Percentiles rank a stretch among this genome's conserved stretches.
Evolutionary conservation across 148 eudicot species (phyloP).

Genomic region (Linanthus parryae): DNA sequence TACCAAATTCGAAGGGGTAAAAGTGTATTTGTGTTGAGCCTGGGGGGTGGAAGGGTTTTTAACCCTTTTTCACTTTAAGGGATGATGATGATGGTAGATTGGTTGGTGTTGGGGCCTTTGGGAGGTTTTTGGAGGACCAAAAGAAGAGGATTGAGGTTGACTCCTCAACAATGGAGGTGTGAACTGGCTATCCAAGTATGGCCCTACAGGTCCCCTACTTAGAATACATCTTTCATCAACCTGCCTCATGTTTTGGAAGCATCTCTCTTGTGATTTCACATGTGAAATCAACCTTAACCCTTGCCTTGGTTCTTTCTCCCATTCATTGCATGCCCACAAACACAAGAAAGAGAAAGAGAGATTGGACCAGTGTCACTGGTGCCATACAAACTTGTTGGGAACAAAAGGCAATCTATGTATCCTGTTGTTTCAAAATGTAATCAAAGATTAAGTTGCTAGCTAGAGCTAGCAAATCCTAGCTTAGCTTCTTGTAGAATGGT

Average conservation of each 20-base stretch:
- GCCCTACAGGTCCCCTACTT: constrained; percentile 54
- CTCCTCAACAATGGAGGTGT: constrained; percentile 43
- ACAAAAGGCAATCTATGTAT: not conserved
- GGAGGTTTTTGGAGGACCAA: constrained; percentile 11
- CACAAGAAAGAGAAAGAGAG: not conserved
- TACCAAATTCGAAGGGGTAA: no score
- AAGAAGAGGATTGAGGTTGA: constrained; percentile 44
- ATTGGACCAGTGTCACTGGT: not conserved
- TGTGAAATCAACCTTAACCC: constrained; percentile 9
- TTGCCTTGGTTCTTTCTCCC: constrained; percentile 3
- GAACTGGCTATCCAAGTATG: constrained; percentile 14
- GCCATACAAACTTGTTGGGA: not conserved
- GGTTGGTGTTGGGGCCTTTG: no score
- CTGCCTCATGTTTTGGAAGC: constrained; percentile 38
- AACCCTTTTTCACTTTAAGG: no score
- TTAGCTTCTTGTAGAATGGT: no score
- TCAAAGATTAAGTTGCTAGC: no score
- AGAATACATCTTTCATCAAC: constrained; percentile 36
- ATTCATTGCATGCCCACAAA: constrained; percentile 4
- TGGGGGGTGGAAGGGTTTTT: no score
- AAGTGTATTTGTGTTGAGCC: no score
- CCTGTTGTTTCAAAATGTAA: no score
- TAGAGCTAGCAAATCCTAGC: no score
- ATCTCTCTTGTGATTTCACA: constrained; percentile 30
- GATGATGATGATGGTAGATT: no score